phyloP scores from a whole-genome alignment of 1,284 basidiomycete species.

The Ganoderma sinense region DNA sequence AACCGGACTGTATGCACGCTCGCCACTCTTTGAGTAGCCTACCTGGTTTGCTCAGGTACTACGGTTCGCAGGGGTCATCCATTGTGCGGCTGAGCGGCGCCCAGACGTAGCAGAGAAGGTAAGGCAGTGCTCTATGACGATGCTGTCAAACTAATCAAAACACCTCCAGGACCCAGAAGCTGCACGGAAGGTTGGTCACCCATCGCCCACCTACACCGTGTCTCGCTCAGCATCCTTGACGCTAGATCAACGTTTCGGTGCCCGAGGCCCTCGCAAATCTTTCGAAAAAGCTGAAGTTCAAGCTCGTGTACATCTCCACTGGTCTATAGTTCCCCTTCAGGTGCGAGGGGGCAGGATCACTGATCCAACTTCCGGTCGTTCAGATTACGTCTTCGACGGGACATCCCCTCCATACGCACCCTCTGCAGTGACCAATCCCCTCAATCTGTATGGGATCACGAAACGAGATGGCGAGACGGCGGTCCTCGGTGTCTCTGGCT shows the following conservation, averaged over 20 bases:
- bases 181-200: slow-evolving; percentile 58
- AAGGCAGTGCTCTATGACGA: no score
- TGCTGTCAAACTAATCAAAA: slow-evolving; percentile 7
- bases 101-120: slow-evolving; percentile 85
- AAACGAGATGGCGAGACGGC: slow-evolving; percentile 82
- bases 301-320: slow-evolving; percentile 80
- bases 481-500: slow-evolving; percentile 60
- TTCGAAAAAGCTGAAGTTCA: slow-evolving; percentile 61
- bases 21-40: no score
- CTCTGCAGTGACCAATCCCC: slow-evolving; percentile 69
- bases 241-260: slow-evolving; percentile 73
- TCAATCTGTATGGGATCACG: slow-evolving; percentile 80
- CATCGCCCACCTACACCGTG: no score
- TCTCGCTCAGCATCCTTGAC: neutral
- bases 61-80: slow-evolving; percentile 49
- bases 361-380: slow-evolving; percentile 1
- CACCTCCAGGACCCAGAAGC: slow-evolving; percentile 67
- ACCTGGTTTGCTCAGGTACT: no score
- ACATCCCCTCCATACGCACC: slow-evolving; percentile 82
- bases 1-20: slow-evolving; percentile 66
- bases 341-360: neutral
- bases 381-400: slow-evolving; percentile 90
- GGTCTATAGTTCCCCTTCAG: slow-evolving; percentile 48
- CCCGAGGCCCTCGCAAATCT: slow-evolving; percentile 69
- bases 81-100: slow-evolving; percentile 85